Evolutionary conservation across 768 basidiomycete species (phyloP), one percentile per base, ranked within the genome.

Genomic region (Rhodotorula diobovata): DNA sequence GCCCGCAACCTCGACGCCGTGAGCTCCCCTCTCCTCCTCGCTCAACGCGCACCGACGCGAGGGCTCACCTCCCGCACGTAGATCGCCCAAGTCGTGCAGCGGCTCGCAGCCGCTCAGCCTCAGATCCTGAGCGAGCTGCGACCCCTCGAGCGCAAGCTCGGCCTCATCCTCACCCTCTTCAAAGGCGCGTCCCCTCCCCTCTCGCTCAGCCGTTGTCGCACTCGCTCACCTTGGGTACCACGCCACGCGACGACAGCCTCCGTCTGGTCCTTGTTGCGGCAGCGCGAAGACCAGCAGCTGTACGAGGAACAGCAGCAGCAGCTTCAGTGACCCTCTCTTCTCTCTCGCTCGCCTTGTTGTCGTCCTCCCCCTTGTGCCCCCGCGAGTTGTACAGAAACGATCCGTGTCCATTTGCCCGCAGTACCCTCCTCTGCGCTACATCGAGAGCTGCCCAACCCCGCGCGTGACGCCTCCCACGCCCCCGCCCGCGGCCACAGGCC

Each of bases 101-200:
- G 82, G 50, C 83, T 95, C 70, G 85, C 87, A 63, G 86, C 89
- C 68, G 84, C 86, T 60, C 93, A 96, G 78, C 85, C 89, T 71
- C 82, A 83, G 62, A 84, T 97, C 78, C 82, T 97, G 41, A 83
- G 85, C 61, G 87, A 89, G 62, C 81, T 99, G 39, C 84, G 93
- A 48, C 84, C 86, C 12, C 82, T 99, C 57, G 95, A 98, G 79
- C 87, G 89, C 80, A 95, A 96, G 81, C 93, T 99, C 89, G 91
- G 90, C 15, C 84, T 99, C 64, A 93, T 97, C 0, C 81, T 97
- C 80, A 98, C 94, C 0, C 81, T 99, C 91, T 97, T 93, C 86
- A 94, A 96, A 82, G 93, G 73, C 66, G 7, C 32, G 66, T 21
- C 90, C 0, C 23, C 30, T 9, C 23, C 53, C 48, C n/a, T 16